Conservation (phyloP, 1,284 basidiomycete genomes). For the Pascua sp. region DNA sequence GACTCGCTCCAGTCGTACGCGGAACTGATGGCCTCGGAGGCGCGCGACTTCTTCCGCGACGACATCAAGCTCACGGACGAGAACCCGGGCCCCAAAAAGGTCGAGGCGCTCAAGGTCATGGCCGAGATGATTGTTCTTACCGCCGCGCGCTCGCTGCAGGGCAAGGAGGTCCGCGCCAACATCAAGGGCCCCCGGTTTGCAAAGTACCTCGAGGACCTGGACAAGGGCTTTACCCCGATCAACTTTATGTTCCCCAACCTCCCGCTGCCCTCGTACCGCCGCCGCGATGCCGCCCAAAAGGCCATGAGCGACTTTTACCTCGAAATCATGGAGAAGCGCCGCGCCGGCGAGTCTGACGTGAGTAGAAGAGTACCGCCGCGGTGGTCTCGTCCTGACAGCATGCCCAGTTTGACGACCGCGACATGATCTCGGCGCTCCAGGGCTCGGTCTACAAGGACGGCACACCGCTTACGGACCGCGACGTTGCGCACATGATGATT, state of each 20-base stretch:
- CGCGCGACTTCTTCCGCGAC: conserved; percentile 64
- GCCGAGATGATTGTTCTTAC: conserved; percentile 95
- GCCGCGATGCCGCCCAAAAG: conserved; percentile 82
- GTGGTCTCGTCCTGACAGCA: too few relatives aligned
- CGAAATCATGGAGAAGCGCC: conserved; percentile 77
- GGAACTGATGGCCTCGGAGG: conserved; percentile 82
- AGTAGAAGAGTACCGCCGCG: too few relatives aligned
- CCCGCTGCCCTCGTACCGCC: conserved; percentile 82
- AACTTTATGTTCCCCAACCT: conserved; percentile 95
- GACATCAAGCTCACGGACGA: conserved; percentile 30
- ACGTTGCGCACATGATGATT: conserved; percentile 62
- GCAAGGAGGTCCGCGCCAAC: conserved; percentile 75
- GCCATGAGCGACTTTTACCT: conserved; percentile 95
- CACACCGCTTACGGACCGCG: conserved; percentile 71
- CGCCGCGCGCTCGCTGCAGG: conserved; percentile 87
- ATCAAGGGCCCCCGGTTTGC: conserved; percentile 79
- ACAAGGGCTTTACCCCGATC: conserved; percentile 85
- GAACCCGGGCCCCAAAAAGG: conserved; percentile 28
- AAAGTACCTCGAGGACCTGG: conserved; percentile 80
- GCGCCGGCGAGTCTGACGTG: conserved; percentile 45
- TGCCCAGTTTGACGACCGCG: conserved; percentile 63
- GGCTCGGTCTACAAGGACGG: conserved; percentile 85
- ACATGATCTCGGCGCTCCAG: conserved; percentile 90
- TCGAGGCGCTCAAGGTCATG: conserved; percentile 68
- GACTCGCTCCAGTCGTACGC: conserved; percentile 92